phyloP scores from a whole-genome alignment of 495 filamentous ascomycete species.

The Tuber aestivum region DNA sequence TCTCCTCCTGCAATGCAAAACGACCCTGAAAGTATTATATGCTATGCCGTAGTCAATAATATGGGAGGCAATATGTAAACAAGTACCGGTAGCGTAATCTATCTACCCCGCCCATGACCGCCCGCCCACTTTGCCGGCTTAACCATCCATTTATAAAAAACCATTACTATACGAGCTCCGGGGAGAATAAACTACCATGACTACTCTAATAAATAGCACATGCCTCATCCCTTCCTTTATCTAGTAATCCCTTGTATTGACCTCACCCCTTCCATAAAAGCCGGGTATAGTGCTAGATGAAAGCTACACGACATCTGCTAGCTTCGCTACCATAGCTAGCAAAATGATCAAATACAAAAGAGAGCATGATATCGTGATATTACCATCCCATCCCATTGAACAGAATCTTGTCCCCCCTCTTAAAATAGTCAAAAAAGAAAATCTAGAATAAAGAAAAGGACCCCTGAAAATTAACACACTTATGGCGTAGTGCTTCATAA shows the following conservation, averaged over 20 bases:
- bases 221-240: neutral
- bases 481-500: neutral
- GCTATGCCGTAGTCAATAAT: neutral
- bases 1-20: neutral
- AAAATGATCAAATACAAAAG: neutral
- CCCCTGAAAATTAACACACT: neutral
- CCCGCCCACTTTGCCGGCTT: neutral
- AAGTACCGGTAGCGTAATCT: neutral
- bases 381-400: neutral
- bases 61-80: neutral
- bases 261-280: neutral
- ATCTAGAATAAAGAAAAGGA: neutral
- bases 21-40: neutral
- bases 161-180: neutral
- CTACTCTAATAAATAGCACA: neutral
- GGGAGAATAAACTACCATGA: neutral
- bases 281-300: conserved; percentile 1
- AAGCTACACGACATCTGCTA: neutral
- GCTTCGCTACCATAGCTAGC: neutral
- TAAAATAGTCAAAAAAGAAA: neutral
- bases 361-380: neutral
- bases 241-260: neutral
- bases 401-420: neutral
- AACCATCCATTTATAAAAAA: neutral
- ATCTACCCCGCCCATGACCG: neutral